These are phyloP conservation scores for Puccinia triticina DNA, from an alignment of 1,284 basidiomycete genomes.

Conservation along the genomic window DNA sequence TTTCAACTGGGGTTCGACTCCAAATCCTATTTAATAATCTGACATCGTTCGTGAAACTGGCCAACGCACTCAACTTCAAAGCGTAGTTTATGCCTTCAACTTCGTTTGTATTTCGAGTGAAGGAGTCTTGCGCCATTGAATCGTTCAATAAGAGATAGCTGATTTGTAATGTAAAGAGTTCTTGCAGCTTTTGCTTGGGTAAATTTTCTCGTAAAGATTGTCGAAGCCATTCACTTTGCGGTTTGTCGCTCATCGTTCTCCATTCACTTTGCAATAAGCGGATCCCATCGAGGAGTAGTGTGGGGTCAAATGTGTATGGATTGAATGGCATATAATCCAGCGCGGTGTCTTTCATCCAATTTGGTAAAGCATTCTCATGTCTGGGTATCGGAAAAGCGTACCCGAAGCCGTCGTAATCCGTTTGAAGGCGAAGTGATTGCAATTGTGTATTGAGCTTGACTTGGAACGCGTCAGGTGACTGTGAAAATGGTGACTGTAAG, in stretches of 20 bases:
- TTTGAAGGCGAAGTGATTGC: slow-evolving; percentile 26
- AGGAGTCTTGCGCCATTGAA: slow-evolving; percentile 43
- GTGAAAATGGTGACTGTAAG: background rate
- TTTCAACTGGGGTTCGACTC: slow-evolving; percentile 42
- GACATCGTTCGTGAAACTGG: slow-evolving; percentile 56
- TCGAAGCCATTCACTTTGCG: slow-evolving; percentile 8
- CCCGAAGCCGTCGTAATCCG: slow-evolving; percentile 52
- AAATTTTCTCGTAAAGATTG: slow-evolving; percentile 2
- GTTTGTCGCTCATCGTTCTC: slow-evolving; percentile 9
- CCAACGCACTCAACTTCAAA: slow-evolving; percentile 56
- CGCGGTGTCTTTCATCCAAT: slow-evolving; percentile 1
- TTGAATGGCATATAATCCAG: slow-evolving; percentile 54
- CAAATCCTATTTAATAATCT: slow-evolving; percentile 54
- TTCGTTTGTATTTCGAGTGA: slow-evolving; percentile 46
- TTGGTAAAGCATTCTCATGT: slow-evolving; percentile 41
- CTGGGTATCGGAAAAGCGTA: slow-evolving; percentile 57
- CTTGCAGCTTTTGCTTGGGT: slow-evolving; percentile 51
- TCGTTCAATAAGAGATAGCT: slow-evolving; percentile 54
- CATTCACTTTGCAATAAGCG: slow-evolving; percentile 53
- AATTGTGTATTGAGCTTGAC: slow-evolving; percentile 19
- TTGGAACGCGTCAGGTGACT: background rate
- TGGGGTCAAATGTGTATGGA: slow-evolving; percentile 55
- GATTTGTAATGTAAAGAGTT: slow-evolving; percentile 55
- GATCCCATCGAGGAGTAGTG: slow-evolving; percentile 56
- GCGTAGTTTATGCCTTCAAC: slow-evolving; percentile 54